These are phyloP conservation scores for Sporothrix pseudoabietina DNA, from an alignment of 2,329 filamentous ascomycete species.

Conservation along the genomic window DNA sequence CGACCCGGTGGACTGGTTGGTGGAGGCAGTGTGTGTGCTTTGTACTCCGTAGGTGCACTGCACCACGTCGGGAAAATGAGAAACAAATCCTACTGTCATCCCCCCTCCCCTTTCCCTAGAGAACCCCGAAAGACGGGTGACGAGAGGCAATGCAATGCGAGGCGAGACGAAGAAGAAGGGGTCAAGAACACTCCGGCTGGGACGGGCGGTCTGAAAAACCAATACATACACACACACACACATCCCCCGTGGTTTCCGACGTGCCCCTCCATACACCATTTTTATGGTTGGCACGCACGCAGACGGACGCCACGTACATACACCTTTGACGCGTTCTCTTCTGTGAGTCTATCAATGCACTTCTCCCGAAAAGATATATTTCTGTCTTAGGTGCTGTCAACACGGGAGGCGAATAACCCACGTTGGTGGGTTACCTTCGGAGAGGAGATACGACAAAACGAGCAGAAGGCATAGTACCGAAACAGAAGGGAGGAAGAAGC, in stretches of 20 bases:
- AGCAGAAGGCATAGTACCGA: background rate
- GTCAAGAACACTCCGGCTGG: background rate
- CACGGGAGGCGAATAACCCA: background rate
- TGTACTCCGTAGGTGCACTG: too few relatives aligned
- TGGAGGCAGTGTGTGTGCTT: background rate
- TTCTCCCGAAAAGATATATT: background rate
- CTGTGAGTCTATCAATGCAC: background rate
- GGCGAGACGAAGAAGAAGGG: background rate
- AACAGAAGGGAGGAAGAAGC: background rate
- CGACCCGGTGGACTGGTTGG: slow-evolving; percentile 4
- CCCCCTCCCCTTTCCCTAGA: too few relatives aligned
- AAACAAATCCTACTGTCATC: background rate
- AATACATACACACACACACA: too few relatives aligned
- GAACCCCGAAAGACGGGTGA: background rate
- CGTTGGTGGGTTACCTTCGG: slow-evolving; percentile 13
- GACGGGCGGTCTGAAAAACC: background rate
- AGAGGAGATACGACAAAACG: slow-evolving; percentile 14
- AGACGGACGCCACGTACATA: background rate
- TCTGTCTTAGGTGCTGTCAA: background rate
- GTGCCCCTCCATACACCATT: background rate
- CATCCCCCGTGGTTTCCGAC: background rate
- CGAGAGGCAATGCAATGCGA: background rate
- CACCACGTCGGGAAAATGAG: background rate
- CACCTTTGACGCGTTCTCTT: background rate
- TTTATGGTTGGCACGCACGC: background rate